Base-by-base conservation (phyloP, 2,329 filamentous ascomycete species). In the Dactylonectria estremocensis region DNA sequence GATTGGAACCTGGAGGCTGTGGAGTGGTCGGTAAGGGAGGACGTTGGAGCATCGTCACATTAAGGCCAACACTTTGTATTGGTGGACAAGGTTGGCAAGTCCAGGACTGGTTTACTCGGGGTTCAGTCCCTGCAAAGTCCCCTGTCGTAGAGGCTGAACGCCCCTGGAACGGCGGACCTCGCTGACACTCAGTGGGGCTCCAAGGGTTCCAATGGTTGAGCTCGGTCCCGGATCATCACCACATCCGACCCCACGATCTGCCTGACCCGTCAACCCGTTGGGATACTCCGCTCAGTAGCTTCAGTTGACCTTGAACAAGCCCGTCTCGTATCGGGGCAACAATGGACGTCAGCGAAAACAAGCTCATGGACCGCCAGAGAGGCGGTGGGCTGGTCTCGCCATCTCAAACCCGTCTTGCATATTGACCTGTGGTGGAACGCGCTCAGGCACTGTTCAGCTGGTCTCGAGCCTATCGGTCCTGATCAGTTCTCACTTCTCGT, bases 191-290 rank as follows among this genome's bases (percentile, higher is more conserved):
- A 59, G 56, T 40, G 56, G 56, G 45, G 13, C 24, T 28, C 56
- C 14, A 35, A 13, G 7, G 18, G 2, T 7, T 13, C 20, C 13
- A 18, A 10, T 24, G 10, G 43, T 43, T 18, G 33, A 18, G n/a
- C 18, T 9, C 49, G 49, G 48, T 20, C 48, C 48, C 58, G 58
- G 58, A 61, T 54, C 58, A 61, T 54, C 48, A 45, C 35, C 20
- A n/a, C 1, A 7, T 20, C 58, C 37, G 48, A 46, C 49, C 57
- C 58, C 58, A 43, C 35, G 48, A 46, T 61, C 55, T 49, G 7
- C 24, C 24, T 7, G 24, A 28, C 24, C 24, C 24, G 24, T 28
- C 24, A 28, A 28, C 11, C n/a, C 22, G 11, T 45, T 14, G 16
- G 33, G 46, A 52, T 7, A 9, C 14, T 33, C 18, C 54, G 24